Percentiles rank a stretch among this genome's conserved stretches.
Evolutionary conservation across 2,329 filamentous ascomycete genomes (phyloP).

Genomic region (Phialophora expanda): DNA sequence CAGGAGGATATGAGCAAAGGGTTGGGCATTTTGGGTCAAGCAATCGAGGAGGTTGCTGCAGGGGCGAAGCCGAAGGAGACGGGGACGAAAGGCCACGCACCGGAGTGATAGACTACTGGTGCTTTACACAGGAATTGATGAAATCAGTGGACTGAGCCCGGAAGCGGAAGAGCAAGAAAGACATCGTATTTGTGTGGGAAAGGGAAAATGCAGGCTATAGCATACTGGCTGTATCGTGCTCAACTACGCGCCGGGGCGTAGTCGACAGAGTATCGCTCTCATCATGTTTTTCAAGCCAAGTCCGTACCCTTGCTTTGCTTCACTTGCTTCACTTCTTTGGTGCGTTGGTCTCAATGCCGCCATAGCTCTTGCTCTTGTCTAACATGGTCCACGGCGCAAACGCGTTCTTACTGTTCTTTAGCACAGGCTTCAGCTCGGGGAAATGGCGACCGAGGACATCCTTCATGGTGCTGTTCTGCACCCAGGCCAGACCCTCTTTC

Average conservation of each 20-base stretch:
- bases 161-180: neutral
- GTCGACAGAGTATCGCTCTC: neutral
- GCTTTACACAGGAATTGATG: neutral
- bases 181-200: neutral
- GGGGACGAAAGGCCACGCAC: slow-evolving; percentile 32
- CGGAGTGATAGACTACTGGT: slow-evolving; percentile 22
- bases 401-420: slow-evolving; percentile 25
- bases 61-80: slow-evolving; percentile 35
- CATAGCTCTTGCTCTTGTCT: slow-evolving; percentile 38
- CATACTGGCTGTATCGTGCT: neutral
- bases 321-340: slow-evolving; percentile 34
- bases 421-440: slow-evolving; percentile 45
- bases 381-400: slow-evolving; percentile 26
- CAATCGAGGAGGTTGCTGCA: slow-evolving; percentile 47
- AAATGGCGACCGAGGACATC: slow-evolving; percentile 54
- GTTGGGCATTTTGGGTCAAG: slow-evolving; percentile 45
- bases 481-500: slow-evolving; percentile 50
- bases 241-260: neutral
- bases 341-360: slow-evolving; percentile 33
- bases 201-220: neutral
- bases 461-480: slow-evolving; percentile 48
- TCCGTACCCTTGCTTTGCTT: neutral
- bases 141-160: neutral
- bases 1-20: slow-evolving; percentile 48
- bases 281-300: neutral